Evolutionary conservation across 108 stramenopile genomes (phyloP), one percentile per base, ranked within the genome.

Genomic region (Conticribra weissflogii): DNA sequence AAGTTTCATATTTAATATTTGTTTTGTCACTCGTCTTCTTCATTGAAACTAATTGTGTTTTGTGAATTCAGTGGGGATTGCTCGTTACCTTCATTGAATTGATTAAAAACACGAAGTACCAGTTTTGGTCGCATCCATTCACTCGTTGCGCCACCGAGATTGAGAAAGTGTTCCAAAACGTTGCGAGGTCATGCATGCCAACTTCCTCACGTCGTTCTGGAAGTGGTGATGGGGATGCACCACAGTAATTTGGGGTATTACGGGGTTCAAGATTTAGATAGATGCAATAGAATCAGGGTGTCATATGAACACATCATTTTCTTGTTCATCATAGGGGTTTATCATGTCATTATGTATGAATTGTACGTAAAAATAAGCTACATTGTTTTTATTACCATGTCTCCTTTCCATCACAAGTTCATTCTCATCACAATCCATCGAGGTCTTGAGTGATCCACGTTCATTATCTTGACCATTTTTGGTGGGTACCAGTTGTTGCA

Each of bases 1-100:
- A 93, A 96, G 96, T 56, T 69, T 95, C 32, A 62, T 96, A 51
- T n/a, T n/a, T n/a, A n/a, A n/a, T n/a, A n/a, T n/a, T 28, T 3
- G 21, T 49, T 28, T 30, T 2, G 16, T 29, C 3, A 25, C 46
- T 18, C 29, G 28, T 62, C 47, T 62, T 3, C 36, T 33, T 22
- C 24, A n/a, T 52, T 30, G 21, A 16, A 48, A 30, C 80, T 88
- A 18, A 84, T 88, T 31, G 82, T 82, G 0, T 86, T 84, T 65
- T 71, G 81, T 49, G 81, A 83, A 2, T 88, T 88, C 36, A 41
- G 51, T 97, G 97, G 95, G 96, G 97, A 25, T 72, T 96, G 66
- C 72, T 97, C 15, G 91, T 97, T 59, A 99, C 99, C 5, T 99
- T 98, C 85, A 98, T 99, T 50, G 99, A 99, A 84, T 92, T 99